A percentile compares a stretch with the other conserved stretches of the same genome.
Conservation (phyloP, 768 basidiomycete genomes). For the Tephrocybe sp. region DNA sequence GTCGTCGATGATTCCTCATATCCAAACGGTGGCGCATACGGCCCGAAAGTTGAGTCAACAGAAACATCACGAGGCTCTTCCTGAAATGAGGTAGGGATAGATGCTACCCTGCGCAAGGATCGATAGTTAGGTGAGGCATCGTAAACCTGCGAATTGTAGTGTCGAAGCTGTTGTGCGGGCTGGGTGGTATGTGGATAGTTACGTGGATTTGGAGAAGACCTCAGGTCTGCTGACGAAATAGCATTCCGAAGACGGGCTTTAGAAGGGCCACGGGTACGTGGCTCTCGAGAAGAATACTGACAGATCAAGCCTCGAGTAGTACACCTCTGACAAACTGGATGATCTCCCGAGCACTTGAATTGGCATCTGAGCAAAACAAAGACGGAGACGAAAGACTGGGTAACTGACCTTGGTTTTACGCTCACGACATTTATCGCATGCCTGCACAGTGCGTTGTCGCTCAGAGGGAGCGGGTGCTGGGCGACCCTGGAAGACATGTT, state of each 20-base stretch:
- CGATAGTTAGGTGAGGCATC: slow-evolving; percentile 7
- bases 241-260: slow-evolving; percentile 29
- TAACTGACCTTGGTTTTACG: slow-evolving; percentile 53
- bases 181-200: slow-evolving; percentile 11
- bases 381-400: neutral
- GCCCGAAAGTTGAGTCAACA: slow-evolving; percentile 5
- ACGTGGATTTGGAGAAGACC: slow-evolving; percentile 11
- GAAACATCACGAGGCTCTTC: slow-evolving; percentile 2
- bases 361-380: neutral
- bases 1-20: slow-evolving; percentile 1
- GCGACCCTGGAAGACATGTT: slow-evolving; percentile 11
- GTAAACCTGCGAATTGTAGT: slow-evolving; percentile 5
- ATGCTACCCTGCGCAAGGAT: slow-evolving; percentile 15
- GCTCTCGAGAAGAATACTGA: slow-evolving; percentile 42
- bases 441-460: slow-evolving; percentile 47
- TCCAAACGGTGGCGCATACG: slow-evolving; percentile 7
- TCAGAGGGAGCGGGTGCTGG: slow-evolving; percentile 20
- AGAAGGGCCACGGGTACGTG: slow-evolving; percentile 30
- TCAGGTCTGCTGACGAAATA: slow-evolving; percentile 22
- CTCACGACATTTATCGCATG: slow-evolving; percentile 56
- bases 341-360: slow-evolving; percentile 58
- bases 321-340: slow-evolving; percentile 52
- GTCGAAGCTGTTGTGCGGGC: slow-evolving; percentile 4
- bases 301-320: slow-evolving; percentile 47
- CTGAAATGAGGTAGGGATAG: slow-evolving; percentile 14